Base-by-base conservation (phyloP, 257 asterid species). In the Solanum chiquidenum region DNA sequence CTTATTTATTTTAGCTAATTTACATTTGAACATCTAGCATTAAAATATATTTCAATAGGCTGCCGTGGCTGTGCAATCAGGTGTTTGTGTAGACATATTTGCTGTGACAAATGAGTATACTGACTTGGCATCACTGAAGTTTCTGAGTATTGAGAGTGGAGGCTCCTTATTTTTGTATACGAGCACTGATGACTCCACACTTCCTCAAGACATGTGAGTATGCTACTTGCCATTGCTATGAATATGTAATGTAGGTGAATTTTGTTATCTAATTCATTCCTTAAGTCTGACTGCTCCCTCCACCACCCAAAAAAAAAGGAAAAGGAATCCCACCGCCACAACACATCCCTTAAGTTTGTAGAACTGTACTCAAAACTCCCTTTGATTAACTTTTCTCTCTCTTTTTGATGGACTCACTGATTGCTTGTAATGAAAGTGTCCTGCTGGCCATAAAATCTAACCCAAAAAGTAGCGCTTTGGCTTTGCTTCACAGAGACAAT, bases 121-220 rank as follows among this genome's bases (percentile, higher is more conserved):
- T 14, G 99, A 97, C 93, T 93, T 97, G 87, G 99, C 99, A 87
- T 97, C 99, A 58, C 89, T 97, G 92, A 97, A 97, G 92, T 97
- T 95, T 93, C 93, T 97, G 86, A 97, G 99, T 91, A 97, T 96
- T 86, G 99, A 96, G 89, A 97, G 99, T 89, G 99, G 99, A 82
- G 99, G 99, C 89, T 97, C 99, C 42, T 91, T 97, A 92, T 95
- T 96, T 95, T 91, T 97, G 76, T 97, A 97, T 92, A 89, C 99
- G 86, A 97, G 83, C 88, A 95, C 99, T 6, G 99, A 97, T 86
- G 98, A 97, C 92, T 97, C 99, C 79, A 97, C 99, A 62, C 99
- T 97, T 88, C 99, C 99, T 88, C 99, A 97, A 91, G 99, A 97
- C 93, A 94, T 97, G 99, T 97, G 94, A 95, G 99, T 95, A 86